Evolutionary conservation across 768 basidiomycete species (phyloP).

Genomic region (Mycena crocata): DNA sequence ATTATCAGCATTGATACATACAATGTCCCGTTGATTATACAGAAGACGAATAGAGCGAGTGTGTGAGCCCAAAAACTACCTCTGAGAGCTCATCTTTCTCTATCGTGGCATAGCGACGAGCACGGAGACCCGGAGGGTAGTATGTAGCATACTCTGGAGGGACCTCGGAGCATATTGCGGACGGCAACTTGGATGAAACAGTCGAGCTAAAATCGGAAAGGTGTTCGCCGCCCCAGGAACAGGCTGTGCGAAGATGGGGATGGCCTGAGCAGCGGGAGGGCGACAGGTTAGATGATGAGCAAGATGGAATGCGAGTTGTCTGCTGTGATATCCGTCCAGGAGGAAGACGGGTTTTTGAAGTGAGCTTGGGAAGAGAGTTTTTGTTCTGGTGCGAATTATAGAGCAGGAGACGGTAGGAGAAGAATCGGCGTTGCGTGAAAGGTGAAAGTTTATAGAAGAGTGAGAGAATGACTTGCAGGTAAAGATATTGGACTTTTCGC

Average conservation of each 20-base stretch:
- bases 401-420: slow-evolving; percentile 70
- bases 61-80: slow-evolving; percentile 60
- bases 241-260: slow-evolving; percentile 46
- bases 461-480: slow-evolving; percentile 48
- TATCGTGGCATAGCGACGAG: slow-evolving; percentile 68
- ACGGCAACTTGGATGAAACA: slow-evolving; percentile 33
- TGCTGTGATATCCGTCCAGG: slow-evolving; percentile 65
- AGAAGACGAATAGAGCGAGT: slow-evolving; percentile 46
- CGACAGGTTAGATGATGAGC: slow-evolving; percentile 22
- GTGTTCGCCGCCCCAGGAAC: slow-evolving; percentile 51
- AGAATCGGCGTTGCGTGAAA: slow-evolving; percentile 80
- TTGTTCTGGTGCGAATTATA: slow-evolving; percentile 60
- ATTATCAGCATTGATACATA: neutral
- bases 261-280: slow-evolving; percentile 2
- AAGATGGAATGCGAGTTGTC: slow-evolving; percentile 31
- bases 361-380: slow-evolving; percentile 60
- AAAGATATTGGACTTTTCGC: slow-evolving; percentile 55
- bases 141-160: slow-evolving; percentile 46
- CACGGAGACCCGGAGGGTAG: slow-evolving; percentile 66
- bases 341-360: slow-evolving; percentile 5
- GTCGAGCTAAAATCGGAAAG: slow-evolving; percentile 30
- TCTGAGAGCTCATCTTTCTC: slow-evolving; percentile 58
- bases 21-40: slow-evolving; percentile 18
- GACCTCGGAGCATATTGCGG: slow-evolving; percentile 12
- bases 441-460: slow-evolving; percentile 54